These are phyloP conservation scores for Acidiella bohemica DNA, from an alignment of 495 filamentous ascomycete species.

Conservation along the genomic window DNA sequence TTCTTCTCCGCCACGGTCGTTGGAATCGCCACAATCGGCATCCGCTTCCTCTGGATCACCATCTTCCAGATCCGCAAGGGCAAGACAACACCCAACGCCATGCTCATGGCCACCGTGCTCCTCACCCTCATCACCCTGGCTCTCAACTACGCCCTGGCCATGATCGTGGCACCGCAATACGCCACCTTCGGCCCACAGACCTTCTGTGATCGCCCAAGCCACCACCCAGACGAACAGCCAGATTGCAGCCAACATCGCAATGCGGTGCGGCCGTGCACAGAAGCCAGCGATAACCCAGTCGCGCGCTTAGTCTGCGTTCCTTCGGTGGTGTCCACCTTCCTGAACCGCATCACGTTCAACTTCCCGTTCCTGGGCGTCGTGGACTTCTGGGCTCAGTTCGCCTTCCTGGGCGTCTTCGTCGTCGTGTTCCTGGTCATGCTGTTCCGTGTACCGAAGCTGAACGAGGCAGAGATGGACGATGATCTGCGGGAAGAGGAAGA, in stretches of 20 bases:
- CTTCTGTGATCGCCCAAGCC: conserved; percentile 59
- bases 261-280: conserved; percentile 68
- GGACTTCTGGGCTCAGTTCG: conserved; percentile 90
- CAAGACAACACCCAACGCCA: conserved; percentile 78
- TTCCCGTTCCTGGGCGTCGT: conserved; percentile 93
- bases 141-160: conserved; percentile 80
- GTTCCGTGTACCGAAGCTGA: conserved; percentile 63
- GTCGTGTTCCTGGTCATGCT: conserved; percentile 61
- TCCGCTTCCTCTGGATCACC: conserved; percentile 87
- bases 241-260: conserved; percentile 64
- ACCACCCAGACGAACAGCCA: conserved; percentile 45
- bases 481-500: conserved; percentile 92
- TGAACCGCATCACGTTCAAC: conserved; percentile 87
- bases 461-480: conserved; percentile 63
- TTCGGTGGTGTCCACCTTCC: conserved; percentile 75
- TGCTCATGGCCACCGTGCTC: conserved; percentile 85
- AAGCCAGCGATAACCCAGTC: conserved; percentile 45
- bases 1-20: conserved; percentile 77
- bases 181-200: conserved; percentile 89
- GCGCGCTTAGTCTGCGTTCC: conserved; percentile 75
- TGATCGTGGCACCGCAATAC: conserved; percentile 89
- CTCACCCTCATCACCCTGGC: conserved; percentile 76
- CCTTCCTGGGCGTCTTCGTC: conserved; percentile 75
- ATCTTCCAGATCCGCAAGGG: conserved; percentile 83
- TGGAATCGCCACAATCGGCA: conserved; percentile 73